Evolutionary conservation across 2,329 filamentous ascomycete genomes (phyloP).

Genomic region (Dryadomyces quercivorus): DNA sequence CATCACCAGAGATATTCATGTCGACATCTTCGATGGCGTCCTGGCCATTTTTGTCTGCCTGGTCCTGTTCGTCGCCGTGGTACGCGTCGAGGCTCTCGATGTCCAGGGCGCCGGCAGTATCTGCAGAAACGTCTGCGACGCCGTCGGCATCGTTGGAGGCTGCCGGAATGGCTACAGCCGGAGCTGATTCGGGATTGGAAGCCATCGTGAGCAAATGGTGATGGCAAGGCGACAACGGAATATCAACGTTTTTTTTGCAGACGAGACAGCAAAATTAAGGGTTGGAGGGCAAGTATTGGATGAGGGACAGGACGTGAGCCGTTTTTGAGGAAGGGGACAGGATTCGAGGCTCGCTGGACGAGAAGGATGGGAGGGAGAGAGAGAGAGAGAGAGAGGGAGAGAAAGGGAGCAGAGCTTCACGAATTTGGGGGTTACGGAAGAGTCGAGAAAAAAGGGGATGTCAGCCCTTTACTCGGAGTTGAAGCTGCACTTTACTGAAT

Average conservation of each 20-base stretch:
- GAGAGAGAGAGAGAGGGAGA: background rate
- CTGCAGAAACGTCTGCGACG: slow-evolving; percentile 9
- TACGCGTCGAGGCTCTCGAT: slow-evolving; percentile 37
- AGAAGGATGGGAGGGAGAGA: background rate
- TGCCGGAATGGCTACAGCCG: slow-evolving; percentile 3
- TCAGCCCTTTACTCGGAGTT: background rate
- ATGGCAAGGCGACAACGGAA: background rate
- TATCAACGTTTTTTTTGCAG: background rate
- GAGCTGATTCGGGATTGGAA: background rate
- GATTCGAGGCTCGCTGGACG: background rate
- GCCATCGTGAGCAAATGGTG: slow-evolving; percentile 1
- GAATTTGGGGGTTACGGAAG: background rate
- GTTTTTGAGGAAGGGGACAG: background rate
- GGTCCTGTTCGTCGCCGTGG: slow-evolving; percentile 23
- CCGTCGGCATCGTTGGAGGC: slow-evolving; percentile 18
- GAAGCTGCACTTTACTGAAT: slow-evolving; percentile 1
- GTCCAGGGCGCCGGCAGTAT: slow-evolving; percentile 20
- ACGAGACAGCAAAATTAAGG: background rate
- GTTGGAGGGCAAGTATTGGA: background rate
- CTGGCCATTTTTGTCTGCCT: background rate
- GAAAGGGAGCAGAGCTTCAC: background rate
- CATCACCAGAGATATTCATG: background rate
- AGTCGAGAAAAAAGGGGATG: background rate
- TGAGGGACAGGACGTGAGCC: background rate
- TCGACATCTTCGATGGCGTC: background rate